A percentile compares a stretch with the other conserved stretches of the same genome.
These are phyloP conservation scores for Taxillus chinensis DNA, from an alignment of 164 flowering plant genomes.

Conservation along the genomic window DNA sequence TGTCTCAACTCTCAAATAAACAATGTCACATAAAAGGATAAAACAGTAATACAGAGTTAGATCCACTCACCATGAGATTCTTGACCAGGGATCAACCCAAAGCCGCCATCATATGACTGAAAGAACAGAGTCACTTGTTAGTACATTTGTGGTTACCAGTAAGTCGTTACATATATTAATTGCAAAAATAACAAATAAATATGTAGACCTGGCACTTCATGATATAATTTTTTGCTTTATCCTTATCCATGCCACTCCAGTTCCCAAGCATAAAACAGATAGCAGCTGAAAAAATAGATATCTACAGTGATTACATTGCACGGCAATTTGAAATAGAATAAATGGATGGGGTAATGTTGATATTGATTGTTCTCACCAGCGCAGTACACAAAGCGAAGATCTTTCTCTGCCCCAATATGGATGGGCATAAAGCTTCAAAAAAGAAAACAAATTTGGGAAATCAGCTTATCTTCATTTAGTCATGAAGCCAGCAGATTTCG, in stretches of 20 bases:
- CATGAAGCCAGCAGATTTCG: too few species aligned
- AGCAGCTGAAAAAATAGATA: slow-evolving; percentile 52
- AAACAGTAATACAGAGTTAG: neutral
- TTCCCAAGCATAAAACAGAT: slow-evolving; percentile 66
- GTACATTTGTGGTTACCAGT: neutral
- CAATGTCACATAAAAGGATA: too few species aligned
- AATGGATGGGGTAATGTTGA: neutral
- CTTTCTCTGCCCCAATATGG: slow-evolving; percentile 77
- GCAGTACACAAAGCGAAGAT: slow-evolving; percentile 85
- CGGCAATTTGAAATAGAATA: neutral
- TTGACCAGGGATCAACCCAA: slow-evolving; percentile 83
- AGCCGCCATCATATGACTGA: slow-evolving; percentile 99
- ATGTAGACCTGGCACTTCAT: slow-evolving; percentile 66
- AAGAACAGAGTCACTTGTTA: slow-evolving; percentile 9
- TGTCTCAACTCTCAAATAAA: too few species aligned
- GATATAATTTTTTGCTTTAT: slow-evolving; percentile 73
- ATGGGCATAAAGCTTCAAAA: slow-evolving; percentile 72
- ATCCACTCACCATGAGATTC: slow-evolving; percentile 94
- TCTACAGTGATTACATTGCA: slow-evolving; percentile 2
- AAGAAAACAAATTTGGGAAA: neutral
- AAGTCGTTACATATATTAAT: neutral
- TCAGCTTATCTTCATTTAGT: neutral
- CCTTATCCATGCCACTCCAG: slow-evolving; percentile 89
- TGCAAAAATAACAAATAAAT: neutral
- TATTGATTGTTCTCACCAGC: slow-evolving; percentile 51